Conservation (phyloP, 2,329 filamentous ascomycete genomes). For the Madurella mycetomatis region DNA sequence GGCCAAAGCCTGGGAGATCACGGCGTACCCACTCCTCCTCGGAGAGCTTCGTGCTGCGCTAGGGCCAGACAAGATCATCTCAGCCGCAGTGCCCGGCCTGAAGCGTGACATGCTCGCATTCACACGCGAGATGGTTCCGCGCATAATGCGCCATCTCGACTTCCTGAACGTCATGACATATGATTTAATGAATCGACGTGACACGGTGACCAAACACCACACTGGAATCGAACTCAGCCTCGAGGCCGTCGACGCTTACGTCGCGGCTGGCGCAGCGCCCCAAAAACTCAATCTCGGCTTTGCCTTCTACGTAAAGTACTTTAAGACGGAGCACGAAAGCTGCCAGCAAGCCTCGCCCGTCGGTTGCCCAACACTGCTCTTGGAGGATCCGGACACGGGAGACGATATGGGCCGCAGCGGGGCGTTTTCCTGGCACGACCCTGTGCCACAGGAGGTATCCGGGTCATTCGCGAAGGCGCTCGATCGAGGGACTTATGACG, state of each 20-base stretch:
- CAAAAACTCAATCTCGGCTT: slow-evolving; percentile 61
- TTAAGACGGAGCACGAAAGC: slow-evolving; percentile 46
- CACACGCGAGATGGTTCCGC: slow-evolving; percentile 50
- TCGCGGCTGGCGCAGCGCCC: slow-evolving; percentile 50
- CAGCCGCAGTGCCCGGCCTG: slow-evolving; percentile 62
- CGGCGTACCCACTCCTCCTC: slow-evolving; percentile 58
- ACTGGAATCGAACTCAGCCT: slow-evolving; percentile 53
- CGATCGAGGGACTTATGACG: slow-evolving; percentile 51
- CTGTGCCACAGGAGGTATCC: slow-evolving; percentile 48
- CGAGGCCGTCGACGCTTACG: slow-evolving; percentile 54
- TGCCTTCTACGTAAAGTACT: slow-evolving; percentile 67
- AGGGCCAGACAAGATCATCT: slow-evolving; percentile 55
- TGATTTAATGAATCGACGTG: slow-evolving; percentile 69
- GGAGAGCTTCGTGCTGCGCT: slow-evolving; percentile 54
- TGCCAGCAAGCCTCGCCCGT: slow-evolving; percentile 45
- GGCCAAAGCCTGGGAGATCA: slow-evolving; percentile 55
- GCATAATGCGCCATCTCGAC: slow-evolving; percentile 57
- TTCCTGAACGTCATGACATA: slow-evolving; percentile 70
- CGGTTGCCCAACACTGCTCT: slow-evolving; percentile 54
- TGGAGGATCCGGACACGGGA: slow-evolving; percentile 58
- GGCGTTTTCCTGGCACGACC: slow-evolving; percentile 56
- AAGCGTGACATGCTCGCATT: slow-evolving; percentile 65
- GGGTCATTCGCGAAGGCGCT: slow-evolving; percentile 56
- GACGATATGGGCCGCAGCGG: slow-evolving; percentile 51
- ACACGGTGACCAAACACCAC: slow-evolving; percentile 61